Evolutionary conservation across 352 stramenopile species (phyloP), one percentile per base, ranked within the genome.

Genomic region (Blastocystis sp.): DNA sequence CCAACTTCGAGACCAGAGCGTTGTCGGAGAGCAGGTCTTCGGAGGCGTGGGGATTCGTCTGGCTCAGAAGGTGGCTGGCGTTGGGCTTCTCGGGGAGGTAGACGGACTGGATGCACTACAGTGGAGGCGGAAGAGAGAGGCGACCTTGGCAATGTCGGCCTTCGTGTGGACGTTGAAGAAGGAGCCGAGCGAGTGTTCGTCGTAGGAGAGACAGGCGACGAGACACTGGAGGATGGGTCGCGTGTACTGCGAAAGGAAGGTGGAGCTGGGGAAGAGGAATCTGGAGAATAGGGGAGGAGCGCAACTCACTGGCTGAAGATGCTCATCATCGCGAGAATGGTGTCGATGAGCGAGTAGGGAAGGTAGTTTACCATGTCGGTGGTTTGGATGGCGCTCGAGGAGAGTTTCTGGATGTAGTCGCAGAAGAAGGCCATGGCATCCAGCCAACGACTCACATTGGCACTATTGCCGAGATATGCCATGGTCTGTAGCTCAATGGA

Each of bases 151-250:
- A 18, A 78, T 59, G 27, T 78, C 67, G 7, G 67, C 67, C 34
- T 59, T 57, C 27, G 49, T 78, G 38, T 78, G 67, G 9, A 78
- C 34, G 36, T 78, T 78, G 42, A 78, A 34, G 67, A 61, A 78
- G 57, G 3, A 27, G 11, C 67, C 67, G 21, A 78, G 27, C 18
- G 21, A 7, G 27, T 32, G 42, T 0, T 27, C 14, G 16, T 57
- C 38, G 51, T 78, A 57, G n/a, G 21, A 38, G 0, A 78, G 24
- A 57, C 42, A 57, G 27, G 4, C 8, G 1, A 78, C 36, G 14
- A 78, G 40, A 21, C 46, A 51, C 7, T 29, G 34, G 51, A 78
- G 46, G 24, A 78, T 78, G 6, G 67, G 42, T 11, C 36, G 24
- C 16, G 49, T 61, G 4, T 78, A 51, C 21, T 29, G 7, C 21